Evolutionary conservation across 208 protist species (phyloP), one percentile per base, ranked within the genome.

Genomic region (Leptomonas pyrrhocoris): DNA sequence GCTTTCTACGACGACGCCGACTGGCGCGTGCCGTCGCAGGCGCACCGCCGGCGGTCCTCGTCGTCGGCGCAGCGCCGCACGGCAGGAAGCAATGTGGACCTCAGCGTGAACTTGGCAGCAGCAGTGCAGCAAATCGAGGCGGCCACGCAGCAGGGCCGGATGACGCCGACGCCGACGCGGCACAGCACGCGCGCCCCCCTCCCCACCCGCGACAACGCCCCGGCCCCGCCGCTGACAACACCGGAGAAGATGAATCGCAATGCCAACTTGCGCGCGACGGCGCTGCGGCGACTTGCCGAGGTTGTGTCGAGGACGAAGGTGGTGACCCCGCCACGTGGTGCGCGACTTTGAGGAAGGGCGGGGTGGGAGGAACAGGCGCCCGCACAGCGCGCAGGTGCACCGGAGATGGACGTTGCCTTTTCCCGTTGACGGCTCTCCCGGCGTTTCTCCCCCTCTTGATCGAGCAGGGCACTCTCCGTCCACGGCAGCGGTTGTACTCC

Each of bases 241-340:
- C 46, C 30, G 18, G 48, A 31, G 43, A 15, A 31, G 49, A 66
- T 72, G 28, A 68, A 48, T 59, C 50, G 49, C 27, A 76, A 80
- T 49, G 64, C 50, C 0, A 86, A 83, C 27, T 31, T 80, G 67
- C 73, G 79, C 28, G 64, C 80, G 0, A 64, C 73, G 1, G 80
- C 85, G 31, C 57, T 89, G 50, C 77, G 76, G 1, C 79, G 84
- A 19, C 63, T 92, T 18, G 80, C 86, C 19, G 84, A 94, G 40
- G 80, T 94, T 1, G 82, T 92, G 8, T 82, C 88, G 18, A 69
- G 78, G 53, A 90, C 88, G 46, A 85, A 84, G 28, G 75, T 90
- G 42, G n/a, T n/a, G n/a, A 68, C 69, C 25, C 48, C 62, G 19
- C 56, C n/a, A 18, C 45, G 68, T 5, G 65, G 65, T 12, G 56